Evolutionary conservation across 257 asterid genomes (phyloP).

Genomic region (Craterostigma plantagineum): DNA sequence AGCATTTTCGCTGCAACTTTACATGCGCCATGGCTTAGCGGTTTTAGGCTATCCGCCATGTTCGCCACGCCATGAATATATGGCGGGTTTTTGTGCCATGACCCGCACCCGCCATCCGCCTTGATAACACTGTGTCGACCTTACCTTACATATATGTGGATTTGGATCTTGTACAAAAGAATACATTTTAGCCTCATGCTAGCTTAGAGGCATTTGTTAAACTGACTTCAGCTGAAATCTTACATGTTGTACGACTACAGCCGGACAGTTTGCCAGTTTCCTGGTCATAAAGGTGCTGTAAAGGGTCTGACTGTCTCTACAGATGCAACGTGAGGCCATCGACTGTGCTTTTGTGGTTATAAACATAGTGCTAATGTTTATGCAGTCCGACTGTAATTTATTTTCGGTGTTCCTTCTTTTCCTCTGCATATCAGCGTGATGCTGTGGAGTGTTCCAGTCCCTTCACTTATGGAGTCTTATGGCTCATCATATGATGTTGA

Average conservation of each 20-base stretch:
- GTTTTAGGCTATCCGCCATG: no score
- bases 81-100: no score
- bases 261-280: constrained; percentile 73
- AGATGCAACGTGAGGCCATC: constrained; percentile 68
- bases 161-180: no score
- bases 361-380: constrained; percentile 1
- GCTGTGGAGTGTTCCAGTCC: constrained; percentile 73
- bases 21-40: no score
- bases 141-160: no score
- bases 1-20: no score
- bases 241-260: constrained; percentile 19
- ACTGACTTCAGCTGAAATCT: not conserved
- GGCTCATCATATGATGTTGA: constrained; percentile 17
- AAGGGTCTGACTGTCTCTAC: constrained; percentile 74
- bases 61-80: no score
- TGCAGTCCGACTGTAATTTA: not conserved
- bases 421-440: constrained; percentile 45
- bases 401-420: constrained; percentile 5
- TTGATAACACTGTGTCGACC: no score
- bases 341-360: constrained; percentile 6
- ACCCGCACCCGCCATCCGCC: no score
- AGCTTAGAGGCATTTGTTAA: no score
- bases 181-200: no score
- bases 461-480: constrained; percentile 31
- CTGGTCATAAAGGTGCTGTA: constrained; percentile 95